These are phyloP conservation scores for Hypomontagnella submonticulosa DNA, from an alignment of 495 filamentous ascomycete genomes.

Conservation along the genomic window DNA sequence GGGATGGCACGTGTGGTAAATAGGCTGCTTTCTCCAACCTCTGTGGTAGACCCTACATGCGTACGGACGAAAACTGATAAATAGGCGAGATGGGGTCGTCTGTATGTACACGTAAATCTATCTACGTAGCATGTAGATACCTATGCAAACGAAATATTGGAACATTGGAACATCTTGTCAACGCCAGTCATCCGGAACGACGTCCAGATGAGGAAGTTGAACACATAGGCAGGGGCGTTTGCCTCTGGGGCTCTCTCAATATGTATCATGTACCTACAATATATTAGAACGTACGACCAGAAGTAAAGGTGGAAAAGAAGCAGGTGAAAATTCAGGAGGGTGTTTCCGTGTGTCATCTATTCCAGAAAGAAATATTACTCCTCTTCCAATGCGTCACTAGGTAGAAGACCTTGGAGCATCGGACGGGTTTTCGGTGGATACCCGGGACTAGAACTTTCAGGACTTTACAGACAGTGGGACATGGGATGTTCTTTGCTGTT, in stretches of 20 bases:
- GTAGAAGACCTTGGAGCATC: constrained; percentile 26
- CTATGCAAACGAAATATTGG: no score
- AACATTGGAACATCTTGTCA: no score
- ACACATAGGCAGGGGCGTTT: neutral
- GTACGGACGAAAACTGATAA: no score
- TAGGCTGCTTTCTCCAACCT: no score
- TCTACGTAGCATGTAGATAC: no score
- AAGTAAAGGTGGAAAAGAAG: neutral
- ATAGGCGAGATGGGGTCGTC: no score
- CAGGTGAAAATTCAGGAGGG: constrained; percentile 4
- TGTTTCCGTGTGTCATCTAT: constrained; percentile 32
- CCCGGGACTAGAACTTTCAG: constrained; percentile 7
- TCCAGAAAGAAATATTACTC: constrained; percentile 22
- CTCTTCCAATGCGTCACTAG: constrained; percentile 37
- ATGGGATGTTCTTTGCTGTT: constrained; percentile 20
- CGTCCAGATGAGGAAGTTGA: constrained; percentile 27
- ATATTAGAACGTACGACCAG: constrained; percentile 6
- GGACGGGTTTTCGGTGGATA: constrained; percentile 42
- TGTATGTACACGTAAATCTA: neutral
- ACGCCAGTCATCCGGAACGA: constrained; percentile 22
- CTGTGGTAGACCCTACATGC: no score
- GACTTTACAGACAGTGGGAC: constrained; percentile 17
- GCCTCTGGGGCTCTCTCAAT: no score
- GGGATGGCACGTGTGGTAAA: no score
- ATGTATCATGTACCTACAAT: no score